phyloP scores from a whole-genome alignment of 768 basidiomycete species.

The Leccinum broughii region DNA sequence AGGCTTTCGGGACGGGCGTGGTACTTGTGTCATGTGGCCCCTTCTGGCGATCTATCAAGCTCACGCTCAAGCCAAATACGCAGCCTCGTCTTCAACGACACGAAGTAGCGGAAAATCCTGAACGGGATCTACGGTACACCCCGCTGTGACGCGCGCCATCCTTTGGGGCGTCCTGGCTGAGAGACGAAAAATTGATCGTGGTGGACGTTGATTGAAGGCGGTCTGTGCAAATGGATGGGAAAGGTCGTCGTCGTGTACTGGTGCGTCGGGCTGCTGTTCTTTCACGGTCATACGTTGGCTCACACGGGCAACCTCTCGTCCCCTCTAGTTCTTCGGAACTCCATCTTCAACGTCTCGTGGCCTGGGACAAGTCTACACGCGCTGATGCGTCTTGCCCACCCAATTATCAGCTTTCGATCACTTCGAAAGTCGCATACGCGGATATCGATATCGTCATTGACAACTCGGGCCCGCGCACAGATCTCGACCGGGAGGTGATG shows the following conservation, averaged over 20 bases:
- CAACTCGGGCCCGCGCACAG: slow-evolving; percentile 75
- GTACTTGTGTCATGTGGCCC: too few relatives aligned
- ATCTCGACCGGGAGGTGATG: slow-evolving; percentile 53
- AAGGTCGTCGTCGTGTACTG: slow-evolving; percentile 90
- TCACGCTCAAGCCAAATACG: too few relatives aligned
- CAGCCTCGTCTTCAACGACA: too few relatives aligned
- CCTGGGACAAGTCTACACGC: slow-evolving; percentile 48
- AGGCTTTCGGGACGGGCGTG: too few relatives aligned
- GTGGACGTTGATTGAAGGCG: slow-evolving; percentile 37
- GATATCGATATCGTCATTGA: slow-evolving; percentile 70
- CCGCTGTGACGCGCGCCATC: too few relatives aligned
- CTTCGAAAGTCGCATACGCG: slow-evolving; percentile 77
- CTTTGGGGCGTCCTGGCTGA: too few relatives aligned
- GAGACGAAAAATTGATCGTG: too few relatives aligned
- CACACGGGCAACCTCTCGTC: background rate
- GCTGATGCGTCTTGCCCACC: slow-evolving; percentile 75
- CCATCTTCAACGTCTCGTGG: too few relatives aligned
- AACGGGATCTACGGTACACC: too few relatives aligned
- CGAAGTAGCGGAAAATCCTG: too few relatives aligned
- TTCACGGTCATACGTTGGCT: background rate
- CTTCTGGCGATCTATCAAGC: too few relatives aligned
- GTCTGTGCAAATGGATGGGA: slow-evolving; percentile 80
- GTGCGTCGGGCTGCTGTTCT: slow-evolving; percentile 44
- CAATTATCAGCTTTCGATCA: slow-evolving; percentile 78
- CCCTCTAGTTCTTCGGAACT: slow-evolving; percentile 68